Evolutionary conservation across 78 protist species (phyloP).

Genomic region (Mastigamoeba balamuthi): DNA sequence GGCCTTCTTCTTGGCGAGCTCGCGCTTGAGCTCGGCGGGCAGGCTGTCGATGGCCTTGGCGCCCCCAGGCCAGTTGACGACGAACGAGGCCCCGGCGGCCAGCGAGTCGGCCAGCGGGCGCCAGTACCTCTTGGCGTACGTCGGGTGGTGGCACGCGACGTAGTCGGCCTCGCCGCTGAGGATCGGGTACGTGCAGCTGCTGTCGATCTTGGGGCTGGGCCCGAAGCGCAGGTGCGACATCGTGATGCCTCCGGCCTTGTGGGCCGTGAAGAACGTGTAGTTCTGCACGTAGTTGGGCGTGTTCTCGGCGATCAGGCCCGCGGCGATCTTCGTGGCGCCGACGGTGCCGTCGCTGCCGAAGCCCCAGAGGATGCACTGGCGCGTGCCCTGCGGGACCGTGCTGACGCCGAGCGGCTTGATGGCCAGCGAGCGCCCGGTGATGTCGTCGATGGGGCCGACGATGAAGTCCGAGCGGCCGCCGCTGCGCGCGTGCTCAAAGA

Average conservation of each 20-base stretch:
- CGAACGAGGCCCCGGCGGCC: constrained; percentile 22
- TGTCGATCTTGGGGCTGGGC: constrained; percentile 9
- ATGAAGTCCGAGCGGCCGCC: constrained; percentile 25
- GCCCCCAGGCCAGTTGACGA: constrained; percentile 25
- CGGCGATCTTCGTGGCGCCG: constrained; percentile 67
- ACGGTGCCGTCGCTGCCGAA: constrained; percentile 75
- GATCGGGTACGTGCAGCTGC: constrained; percentile 46
- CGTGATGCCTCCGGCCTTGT: constrained; percentile 58
- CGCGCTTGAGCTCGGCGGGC: constrained; percentile 8
- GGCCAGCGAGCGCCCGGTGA: constrained; percentile 20
- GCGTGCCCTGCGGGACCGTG: constrained; percentile 1
- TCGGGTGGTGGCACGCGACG: constrained; percentile 54
- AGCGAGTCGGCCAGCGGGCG: no score
- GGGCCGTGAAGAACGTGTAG: constrained; percentile 53
- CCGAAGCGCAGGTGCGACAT: constrained; percentile 66
- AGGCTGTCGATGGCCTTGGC: no score
- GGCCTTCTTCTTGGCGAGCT: constrained; percentile 23
- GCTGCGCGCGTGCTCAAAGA: constrained; percentile 26
- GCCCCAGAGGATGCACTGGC: constrained; percentile 54
- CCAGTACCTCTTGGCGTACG: no score
- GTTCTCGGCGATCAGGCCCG: constrained; percentile 22
- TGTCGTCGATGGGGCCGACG: constrained; percentile 60
- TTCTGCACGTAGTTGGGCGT: background rate
- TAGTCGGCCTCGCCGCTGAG: constrained; percentile 40
- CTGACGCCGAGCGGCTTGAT: constrained; percentile 11